Evolutionary conservation across 345 rosid genomes (phyloP), one percentile per base, ranked within the genome.

Genomic region (Zanthoxylum bungeanum): DNA sequence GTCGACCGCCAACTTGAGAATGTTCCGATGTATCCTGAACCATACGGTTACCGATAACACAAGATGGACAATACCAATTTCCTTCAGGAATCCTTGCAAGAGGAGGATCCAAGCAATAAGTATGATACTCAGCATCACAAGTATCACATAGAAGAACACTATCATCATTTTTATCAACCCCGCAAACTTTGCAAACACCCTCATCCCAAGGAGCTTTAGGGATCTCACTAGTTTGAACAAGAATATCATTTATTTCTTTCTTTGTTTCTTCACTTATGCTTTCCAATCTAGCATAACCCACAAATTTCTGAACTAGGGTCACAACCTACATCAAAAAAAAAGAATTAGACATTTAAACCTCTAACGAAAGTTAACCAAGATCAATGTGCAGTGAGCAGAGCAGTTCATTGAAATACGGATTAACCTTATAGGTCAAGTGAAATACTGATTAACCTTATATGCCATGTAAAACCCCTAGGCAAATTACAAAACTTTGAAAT

Each of bases 201-300:
- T 95, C 99, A 78, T 95, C 99, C 99, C 99, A 95, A 17, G 99
- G 98, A 46, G 98, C 98, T 80, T 89, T 95, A 28, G 99, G 99
- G 53, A 95, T 87, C 72, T 84, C 83, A 76, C 78, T 88, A 59
- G 81, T 59, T n/a, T 85, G 85, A 79, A 85, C 87, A 77, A 91
- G 76, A 77, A 89, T 50, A 75, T 85, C 88, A 73, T 85, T 87
- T 46, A 95, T 73, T 73, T 92, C 97, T 73, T 87, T 84, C 79
- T 78, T 89, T 50, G 71, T 75, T 79, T 92, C 99, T 49, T 80
- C 74, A 81, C 73, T 81, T 47, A 87, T 66, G 77, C 82, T 73
- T 74, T 89, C 97, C 80, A 80, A 70, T 66, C 84, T 87, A 47
- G 78, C 77, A 84, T 85, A 88, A 59, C 76, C 88, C 53, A 37